A percentile compares a stretch with the other conserved stretches of the same genome.
phyloP scores from a whole-genome alignment of 306 rosid genomes.

The Myrica gale region DNA sequence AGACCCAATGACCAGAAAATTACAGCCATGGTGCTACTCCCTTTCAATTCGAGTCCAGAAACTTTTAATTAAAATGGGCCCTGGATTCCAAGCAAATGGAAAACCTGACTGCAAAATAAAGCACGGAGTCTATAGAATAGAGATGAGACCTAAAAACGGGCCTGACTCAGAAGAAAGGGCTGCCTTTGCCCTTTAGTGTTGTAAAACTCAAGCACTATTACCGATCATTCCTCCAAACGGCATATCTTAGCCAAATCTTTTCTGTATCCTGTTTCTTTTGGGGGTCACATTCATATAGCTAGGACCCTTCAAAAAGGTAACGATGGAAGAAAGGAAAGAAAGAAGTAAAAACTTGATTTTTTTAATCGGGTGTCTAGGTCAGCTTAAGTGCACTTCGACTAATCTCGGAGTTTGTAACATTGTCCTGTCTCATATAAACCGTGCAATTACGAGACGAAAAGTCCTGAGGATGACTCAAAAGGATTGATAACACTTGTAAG shows the following conservation, averaged over 20 bases:
- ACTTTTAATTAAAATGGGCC: background rate
- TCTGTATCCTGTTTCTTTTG: background rate
- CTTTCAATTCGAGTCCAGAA: background rate
- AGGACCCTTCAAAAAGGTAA: background rate
- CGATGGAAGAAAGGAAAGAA: too few species aligned
- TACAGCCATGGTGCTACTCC: background rate
- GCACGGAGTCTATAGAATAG: background rate
- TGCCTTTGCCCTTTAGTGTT: slow-evolving; percentile 4
- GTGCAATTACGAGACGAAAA: too few species aligned
- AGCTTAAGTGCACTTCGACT: too few species aligned
- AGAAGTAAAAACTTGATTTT: too few species aligned
- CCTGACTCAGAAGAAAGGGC: background rate
- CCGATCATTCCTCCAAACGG: background rate
- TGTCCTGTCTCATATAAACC: too few species aligned
- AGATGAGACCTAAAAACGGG: background rate
- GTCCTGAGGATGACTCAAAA: too few species aligned
- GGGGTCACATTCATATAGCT: background rate
- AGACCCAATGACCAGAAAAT: background rate
- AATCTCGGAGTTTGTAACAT: too few species aligned
- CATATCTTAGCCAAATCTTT: slow-evolving; percentile 5
- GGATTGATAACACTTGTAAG: too few species aligned
- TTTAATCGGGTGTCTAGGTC: too few species aligned
- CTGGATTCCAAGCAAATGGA: background rate
- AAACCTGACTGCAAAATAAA: background rate
- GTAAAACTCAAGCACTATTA: background rate